Conservation (phyloP, 331 rosid species). For the Pyracantha coccinea region DNA sequence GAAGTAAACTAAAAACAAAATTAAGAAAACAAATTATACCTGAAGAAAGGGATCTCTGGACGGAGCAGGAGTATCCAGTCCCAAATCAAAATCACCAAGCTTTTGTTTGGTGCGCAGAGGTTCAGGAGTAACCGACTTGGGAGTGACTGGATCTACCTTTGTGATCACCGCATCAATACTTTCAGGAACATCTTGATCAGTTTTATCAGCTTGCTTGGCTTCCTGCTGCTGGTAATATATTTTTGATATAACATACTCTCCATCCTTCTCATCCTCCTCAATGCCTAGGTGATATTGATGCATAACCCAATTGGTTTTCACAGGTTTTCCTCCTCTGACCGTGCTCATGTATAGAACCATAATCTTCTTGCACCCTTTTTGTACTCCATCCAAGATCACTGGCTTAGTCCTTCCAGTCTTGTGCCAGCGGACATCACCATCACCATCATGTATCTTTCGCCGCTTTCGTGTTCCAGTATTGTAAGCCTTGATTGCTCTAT, state of each 20-base stretch:
- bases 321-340: conserved; percentile 58
- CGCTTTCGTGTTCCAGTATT: conserved; percentile 84
- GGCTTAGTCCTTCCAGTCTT: conserved; percentile 91
- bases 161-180: conserved; percentile 13
- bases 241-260: conserved; percentile 72
- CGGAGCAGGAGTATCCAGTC: conserved; percentile 12
- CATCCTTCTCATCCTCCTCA: conserved; percentile 66
- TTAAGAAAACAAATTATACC: conserved; percentile 26
- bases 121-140: conserved; percentile 61
- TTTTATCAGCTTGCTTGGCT: conserved; percentile 46
- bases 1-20: background rate
- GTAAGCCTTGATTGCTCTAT: conserved; percentile 89
- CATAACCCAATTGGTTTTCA: conserved; percentile 94
- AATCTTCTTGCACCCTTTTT: conserved; percentile 80
- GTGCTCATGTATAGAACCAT: conserved; percentile 75
- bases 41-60: conserved; percentile 16
- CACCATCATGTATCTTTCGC: conserved; percentile 61
- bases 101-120: conserved; percentile 39
- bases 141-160: conserved; percentile 70
- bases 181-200: conserved; percentile 48
- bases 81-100: conserved; percentile 29
- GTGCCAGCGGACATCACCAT: conserved; percentile 94
- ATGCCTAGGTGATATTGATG: conserved; percentile 90
- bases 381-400: conserved; percentile 57
- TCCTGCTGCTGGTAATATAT: conserved; percentile 72